Evolutionary conservation across 2,329 filamentous ascomycete genomes (phyloP).

Genomic region (Arachnopeziza araneosa): DNA sequence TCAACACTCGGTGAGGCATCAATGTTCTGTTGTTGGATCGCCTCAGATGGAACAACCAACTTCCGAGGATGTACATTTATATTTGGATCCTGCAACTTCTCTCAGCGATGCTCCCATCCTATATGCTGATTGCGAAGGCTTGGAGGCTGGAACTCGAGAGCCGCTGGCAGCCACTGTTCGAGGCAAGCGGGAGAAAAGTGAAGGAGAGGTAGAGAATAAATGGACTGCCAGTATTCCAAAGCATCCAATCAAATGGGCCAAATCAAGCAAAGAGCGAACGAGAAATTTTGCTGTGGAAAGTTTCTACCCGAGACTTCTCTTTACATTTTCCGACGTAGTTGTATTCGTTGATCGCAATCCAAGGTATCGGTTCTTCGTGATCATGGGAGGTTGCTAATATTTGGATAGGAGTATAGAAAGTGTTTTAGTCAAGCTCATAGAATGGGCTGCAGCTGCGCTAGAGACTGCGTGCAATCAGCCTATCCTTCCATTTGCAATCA

Average conservation of each 20-base stretch:
- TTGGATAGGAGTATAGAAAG: background rate
- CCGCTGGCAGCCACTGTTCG: background rate
- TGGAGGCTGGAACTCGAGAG: conserved; percentile 3
- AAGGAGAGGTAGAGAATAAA: too few species aligned
- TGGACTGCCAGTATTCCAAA: background rate
- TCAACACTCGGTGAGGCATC: too few species aligned
- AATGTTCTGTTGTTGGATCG: conserved; percentile 1
- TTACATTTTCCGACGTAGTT: conserved; percentile 41
- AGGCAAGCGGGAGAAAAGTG: background rate
- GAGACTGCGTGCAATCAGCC: conserved; percentile 11
- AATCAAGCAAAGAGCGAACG: conserved; percentile 26
- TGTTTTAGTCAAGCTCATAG: conserved; percentile 7
- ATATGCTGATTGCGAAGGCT: conserved; percentile 9
- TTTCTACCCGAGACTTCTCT: conserved; percentile 41
- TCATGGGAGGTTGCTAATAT: background rate
- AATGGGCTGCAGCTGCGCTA: conserved; percentile 8
- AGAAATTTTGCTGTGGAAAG: conserved; percentile 36
- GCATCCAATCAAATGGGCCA: conserved; percentile 29
- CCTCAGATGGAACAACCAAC: conserved; percentile 3
- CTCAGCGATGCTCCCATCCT: background rate
- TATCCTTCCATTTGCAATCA: conserved; percentile 7
- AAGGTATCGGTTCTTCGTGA: conserved; percentile 18
- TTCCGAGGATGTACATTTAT: background rate
- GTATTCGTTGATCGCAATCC: conserved; percentile 39
- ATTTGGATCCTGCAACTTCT: too few species aligned